phyloP scores from a whole-genome alignment of 1,284 basidiomycete genomes.

The Hypsizygus ulmarius region DNA sequence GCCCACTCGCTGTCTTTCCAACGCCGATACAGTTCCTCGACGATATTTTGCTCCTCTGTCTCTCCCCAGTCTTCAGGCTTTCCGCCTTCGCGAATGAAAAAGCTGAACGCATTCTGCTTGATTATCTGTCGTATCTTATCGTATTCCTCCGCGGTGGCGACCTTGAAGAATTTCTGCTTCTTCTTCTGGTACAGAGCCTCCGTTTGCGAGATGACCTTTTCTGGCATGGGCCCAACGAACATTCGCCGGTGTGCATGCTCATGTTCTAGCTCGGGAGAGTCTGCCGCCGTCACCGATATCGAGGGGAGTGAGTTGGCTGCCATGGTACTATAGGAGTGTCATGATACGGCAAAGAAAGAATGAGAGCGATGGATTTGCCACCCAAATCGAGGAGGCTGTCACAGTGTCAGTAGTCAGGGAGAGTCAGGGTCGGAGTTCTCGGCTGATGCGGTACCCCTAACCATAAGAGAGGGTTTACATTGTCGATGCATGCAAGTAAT shows the following conservation, averaged over 20 bases:
- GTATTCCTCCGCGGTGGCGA: conserved; percentile 27
- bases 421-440: neutral
- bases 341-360: conserved; percentile 6
- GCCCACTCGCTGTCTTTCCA: conserved; percentile 72
- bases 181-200: conserved; percentile 31
- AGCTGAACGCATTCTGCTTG: conserved; percentile 55
- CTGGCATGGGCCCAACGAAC: conserved; percentile 67
- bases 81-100: conserved; percentile 64
- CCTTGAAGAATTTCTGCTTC: conserved; percentile 19
- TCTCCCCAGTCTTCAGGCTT: conserved; percentile 64
- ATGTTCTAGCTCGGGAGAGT: conserved; percentile 13
- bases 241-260: conserved; percentile 38
- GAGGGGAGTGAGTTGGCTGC: conserved; percentile 15
- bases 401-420: neutral
- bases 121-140: conserved; percentile 46
- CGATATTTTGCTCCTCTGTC: conserved; percentile 44
- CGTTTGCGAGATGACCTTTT: conserved; percentile 43
- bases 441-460: neutral
- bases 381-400: neutral
- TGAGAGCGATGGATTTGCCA: neutral
- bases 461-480: neutral
- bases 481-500: neutral
- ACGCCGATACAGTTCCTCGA: conserved; percentile 54
- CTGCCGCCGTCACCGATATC: conserved; percentile 15
- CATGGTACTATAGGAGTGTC: conserved; percentile 6